Base-by-base conservation (phyloP, 2,329 filamentous ascomycete species). In the Arthrobotrys megalospora region DNA sequence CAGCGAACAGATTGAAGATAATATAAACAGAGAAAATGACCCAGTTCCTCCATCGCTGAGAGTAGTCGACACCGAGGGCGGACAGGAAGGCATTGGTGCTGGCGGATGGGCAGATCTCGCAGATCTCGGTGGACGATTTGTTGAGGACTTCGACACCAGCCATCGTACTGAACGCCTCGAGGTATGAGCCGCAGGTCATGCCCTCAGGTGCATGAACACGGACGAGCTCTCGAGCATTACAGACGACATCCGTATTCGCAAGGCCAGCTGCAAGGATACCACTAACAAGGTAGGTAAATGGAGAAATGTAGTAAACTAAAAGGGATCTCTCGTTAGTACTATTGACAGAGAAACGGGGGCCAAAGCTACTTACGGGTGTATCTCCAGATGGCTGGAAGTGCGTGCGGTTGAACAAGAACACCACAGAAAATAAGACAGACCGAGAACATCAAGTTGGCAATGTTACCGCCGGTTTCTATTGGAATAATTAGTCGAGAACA, bases 251-350 rank as follows among this genome's bases (percentile, higher is more conserved):
- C 0, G 89, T 89, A 81, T 91, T 90, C 47, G 92, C 91, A 4
- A 97, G 85, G 2, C 89, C 92, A 0, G 88, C 89, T 0, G 91
- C 88, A 0, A 95, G 84, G 85, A 97, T 90, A 21, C 90, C 92
- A 8, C 88, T 88, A 28, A 95, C 89, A 14, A 96, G 86, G 83
- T 97, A 97, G 0, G 92, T 94, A 81, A 97, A 92, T 0, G 94
- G 93, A 0, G 91, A 93, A 19, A 77, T 77, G n/a, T 77, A 77
- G 50, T 71, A 66, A 34, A 77, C 73, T 77, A 62, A 38, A 47
- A 6, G 34, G 28, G n/a, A 28, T n/a, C 5, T 34, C 12, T 12
- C 8, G 41, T 75, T 52, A 75, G 43, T 19, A 60, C 11, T n/a
- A 7, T 1, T 28, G 38, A 6, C 3, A 43, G 10, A 10, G 19